Base-by-base conservation (phyloP, 768 basidiomycete genomes). In the Hygrocybe coccinea region DNA sequence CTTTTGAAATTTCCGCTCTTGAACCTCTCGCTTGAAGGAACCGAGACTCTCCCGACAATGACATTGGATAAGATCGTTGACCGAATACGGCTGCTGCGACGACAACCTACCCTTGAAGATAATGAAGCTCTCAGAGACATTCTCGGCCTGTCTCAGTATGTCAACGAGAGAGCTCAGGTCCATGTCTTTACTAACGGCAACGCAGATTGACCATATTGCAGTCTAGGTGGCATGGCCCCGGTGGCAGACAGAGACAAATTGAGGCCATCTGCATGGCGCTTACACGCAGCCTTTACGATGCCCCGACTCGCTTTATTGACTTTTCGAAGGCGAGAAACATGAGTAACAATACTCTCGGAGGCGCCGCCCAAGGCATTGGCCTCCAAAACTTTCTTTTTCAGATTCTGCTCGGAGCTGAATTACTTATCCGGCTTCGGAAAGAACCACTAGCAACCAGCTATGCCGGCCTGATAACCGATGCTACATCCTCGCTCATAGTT, bases 121-220 rank as follows among this genome's bases (percentile, higher is more conserved):
- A 53, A 53, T 44, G 22, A 5, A 38, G 39, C 17, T 35, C 38
- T 53, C 17, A 33, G 37, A 25, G 52, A 44, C 5, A 44, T 53
- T 43, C 52, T 53, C 14, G 52, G 52, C 52, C 21, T 53, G 36
- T 53, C 52, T 44, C 52, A 53, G 52, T 53, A 53, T 44, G 52
- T 53, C 10, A 29, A 41, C 24, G 17, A 53, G 38, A 53, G n/a
- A 4, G 5, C n/a, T 8, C 48, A 50, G 15, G 24, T 53, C 15
- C 37, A 33, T 45, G 22, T 11, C 17, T 44, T 5, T 53, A 38
- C 35, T 52, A 25, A 43, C 5, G 15, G 38, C 11, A 29, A 19
- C 38, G 19, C 52, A 53, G 52, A 17, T 53, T 53, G 19, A 33
- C n/a, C 36, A 21, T 22, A 17, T 44, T 53, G 52, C 52, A 53